A percentile compares a stretch with the other conserved stretches of the same genome.
phyloP scores from a whole-genome alignment of 495 filamentous ascomycete species.

The Penicillium robsamsonii region DNA sequence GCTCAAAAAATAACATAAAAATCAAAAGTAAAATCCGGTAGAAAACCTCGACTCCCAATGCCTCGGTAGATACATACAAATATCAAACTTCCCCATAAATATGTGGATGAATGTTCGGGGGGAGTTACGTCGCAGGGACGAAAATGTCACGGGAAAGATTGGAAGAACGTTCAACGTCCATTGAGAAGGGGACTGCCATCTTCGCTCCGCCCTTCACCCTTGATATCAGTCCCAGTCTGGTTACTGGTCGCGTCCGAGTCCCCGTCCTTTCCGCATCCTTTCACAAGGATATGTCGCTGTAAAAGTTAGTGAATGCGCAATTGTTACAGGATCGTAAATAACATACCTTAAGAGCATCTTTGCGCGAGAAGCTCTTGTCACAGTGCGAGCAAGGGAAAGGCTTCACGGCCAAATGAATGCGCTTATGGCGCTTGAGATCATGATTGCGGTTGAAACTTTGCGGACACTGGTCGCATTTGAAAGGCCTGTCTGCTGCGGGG shows the following conservation, averaged over 20 bases:
- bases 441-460: constrained; percentile 97
- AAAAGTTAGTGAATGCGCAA: constrained; percentile 11
- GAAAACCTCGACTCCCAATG: constrained; percentile 20
- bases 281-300: constrained; percentile 92
- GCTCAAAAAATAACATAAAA: constrained; percentile 22
- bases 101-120: constrained; percentile 8
- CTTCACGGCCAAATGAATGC: constrained; percentile 93
- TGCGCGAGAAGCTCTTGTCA: constrained; percentile 95
- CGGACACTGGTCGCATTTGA: constrained; percentile 89
- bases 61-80: constrained; percentile 19
- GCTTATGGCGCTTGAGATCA: constrained; percentile 91
- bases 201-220: constrained; percentile 26
- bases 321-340: constrained; percentile 6
- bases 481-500: constrained; percentile 75
- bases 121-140: background rate
- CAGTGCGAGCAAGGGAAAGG: constrained; percentile 90
- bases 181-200: constrained; percentile 28
- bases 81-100: constrained; percentile 11
- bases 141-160: constrained; percentile 11
- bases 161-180: constrained; percentile 16
- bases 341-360: constrained; percentile 92
- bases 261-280: constrained; percentile 72
- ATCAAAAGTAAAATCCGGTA: constrained; percentile 9
- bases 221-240: constrained; percentile 13
- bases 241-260: constrained; percentile 25